Evolutionary conservation across 2,329 filamentous ascomycete species (phyloP).

Genomic region (Geoglossum cookeanum): DNA sequence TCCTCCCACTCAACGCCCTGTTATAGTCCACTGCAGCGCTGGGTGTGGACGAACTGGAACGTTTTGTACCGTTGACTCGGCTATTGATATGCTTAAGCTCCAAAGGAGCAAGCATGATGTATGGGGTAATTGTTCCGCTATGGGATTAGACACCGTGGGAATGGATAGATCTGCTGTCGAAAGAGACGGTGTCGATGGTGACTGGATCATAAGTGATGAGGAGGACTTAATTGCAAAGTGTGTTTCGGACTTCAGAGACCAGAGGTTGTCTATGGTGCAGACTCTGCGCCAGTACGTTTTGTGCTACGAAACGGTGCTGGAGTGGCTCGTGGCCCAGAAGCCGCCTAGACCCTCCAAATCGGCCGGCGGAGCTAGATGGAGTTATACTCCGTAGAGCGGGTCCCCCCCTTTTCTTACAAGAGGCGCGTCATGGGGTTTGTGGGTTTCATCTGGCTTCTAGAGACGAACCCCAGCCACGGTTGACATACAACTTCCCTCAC

Average conservation of each 20-base stretch:
- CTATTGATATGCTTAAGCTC: constrained; percentile 91
- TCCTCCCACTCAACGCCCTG: constrained; percentile 37
- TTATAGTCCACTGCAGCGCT: constrained; percentile 88
- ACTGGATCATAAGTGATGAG: constrained; percentile 50
- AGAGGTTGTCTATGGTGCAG: constrained; percentile 92
- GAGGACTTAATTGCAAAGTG: constrained; percentile 69
- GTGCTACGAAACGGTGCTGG: constrained; percentile 85
- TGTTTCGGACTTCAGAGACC: constrained; percentile 75
- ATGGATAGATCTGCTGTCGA: constrained; percentile 16
- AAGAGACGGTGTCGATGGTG: constrained; percentile 19
- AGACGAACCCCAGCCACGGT: neutral
- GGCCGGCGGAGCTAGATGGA: neutral
- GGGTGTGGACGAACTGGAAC: constrained; percentile 91
- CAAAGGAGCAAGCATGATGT: constrained; percentile 29
- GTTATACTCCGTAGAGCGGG: neutral
- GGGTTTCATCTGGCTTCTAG: neutral
- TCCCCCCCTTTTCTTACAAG: neutral
- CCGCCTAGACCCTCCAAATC: neutral
- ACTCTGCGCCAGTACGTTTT: constrained; percentile 83
- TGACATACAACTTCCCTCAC: neutral
- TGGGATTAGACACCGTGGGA: constrained; percentile 4
- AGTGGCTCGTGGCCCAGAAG: constrained; percentile 48
- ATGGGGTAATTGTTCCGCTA: constrained; percentile 13
- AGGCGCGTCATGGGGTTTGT: neutral
- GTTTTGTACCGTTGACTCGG: constrained; percentile 90